A percentile compares a stretch with the other conserved stretches of the same genome.
These are phyloP conservation scores for Apiotrichum sp. DNA, from an alignment of 1,284 basidiomycete genomes.

Conservation along the genomic window DNA sequence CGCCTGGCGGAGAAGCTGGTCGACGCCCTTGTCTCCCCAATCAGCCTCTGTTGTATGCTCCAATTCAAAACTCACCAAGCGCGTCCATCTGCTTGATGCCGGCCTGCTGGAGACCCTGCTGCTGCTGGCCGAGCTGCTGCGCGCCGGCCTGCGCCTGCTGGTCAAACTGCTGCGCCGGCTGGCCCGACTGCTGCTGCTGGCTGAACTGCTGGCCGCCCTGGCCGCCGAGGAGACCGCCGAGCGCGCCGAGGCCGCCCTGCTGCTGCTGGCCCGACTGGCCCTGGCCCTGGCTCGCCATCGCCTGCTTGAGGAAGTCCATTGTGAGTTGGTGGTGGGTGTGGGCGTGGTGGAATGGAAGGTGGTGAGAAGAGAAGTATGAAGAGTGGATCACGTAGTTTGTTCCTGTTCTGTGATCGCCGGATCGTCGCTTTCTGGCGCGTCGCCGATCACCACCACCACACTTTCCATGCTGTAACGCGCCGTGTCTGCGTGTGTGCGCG, in stretches of 20 bases:
- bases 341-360: not conserved
- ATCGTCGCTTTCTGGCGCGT: too few species aligned
- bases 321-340: too few species aligned
- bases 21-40: constrained; percentile 42
- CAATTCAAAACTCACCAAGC: constrained; percentile 34
- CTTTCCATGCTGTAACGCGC: too few species aligned
- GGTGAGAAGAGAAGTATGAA: not conserved
- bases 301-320: constrained; percentile 6
- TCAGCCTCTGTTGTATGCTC: not conserved
- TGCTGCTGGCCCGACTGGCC: not conserved
- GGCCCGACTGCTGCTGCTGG: constrained; percentile 19
- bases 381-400: not conserved
- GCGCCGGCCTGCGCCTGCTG: not conserved
- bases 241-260: too few species aligned
- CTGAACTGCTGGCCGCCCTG: constrained; percentile 1
- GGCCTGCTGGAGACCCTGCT: not conserved
- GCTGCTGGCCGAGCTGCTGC: not conserved
- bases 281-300: not conserved
- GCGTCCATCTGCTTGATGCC: constrained; percentile 19
- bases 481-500: too few species aligned
- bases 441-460: too few species aligned
- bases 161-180: constrained; percentile 5
- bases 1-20: constrained; percentile 23
- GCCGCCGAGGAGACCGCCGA: not conserved
- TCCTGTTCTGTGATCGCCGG: too few species aligned